These are phyloP conservation scores for Trametes elegans DNA, from an alignment of 768 basidiomycete species.

Conservation along the genomic window DNA sequence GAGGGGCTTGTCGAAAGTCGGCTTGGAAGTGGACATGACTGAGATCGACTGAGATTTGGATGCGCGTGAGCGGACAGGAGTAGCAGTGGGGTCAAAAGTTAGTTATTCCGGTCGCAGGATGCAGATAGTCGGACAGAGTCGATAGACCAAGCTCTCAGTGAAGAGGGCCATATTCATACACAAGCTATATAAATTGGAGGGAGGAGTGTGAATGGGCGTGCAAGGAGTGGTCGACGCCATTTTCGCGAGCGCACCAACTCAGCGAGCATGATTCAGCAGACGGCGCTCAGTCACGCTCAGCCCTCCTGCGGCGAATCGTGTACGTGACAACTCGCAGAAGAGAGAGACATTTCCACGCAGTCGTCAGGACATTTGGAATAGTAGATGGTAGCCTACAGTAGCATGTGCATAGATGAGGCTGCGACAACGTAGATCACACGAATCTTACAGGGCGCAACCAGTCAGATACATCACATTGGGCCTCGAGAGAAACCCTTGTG, in stretches of 20 bases:
- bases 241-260: constrained; percentile 14
- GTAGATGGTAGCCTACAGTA: not conserved
- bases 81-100: constrained; percentile 2
- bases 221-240: constrained; percentile 19
- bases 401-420: no score
- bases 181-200: constrained; percentile 4
- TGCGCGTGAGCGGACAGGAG: not conserved
- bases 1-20: constrained; percentile 43
- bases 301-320: constrained; percentile 2
- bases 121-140: not conserved
- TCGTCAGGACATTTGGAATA: constrained; percentile 16
- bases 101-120: not conserved
- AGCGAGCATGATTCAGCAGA: constrained; percentile 18
- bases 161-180: constrained; percentile 12
- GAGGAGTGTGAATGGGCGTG: constrained; percentile 13
- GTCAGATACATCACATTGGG: not conserved
- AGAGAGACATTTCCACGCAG: not conserved
- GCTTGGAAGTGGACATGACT: constrained; percentile 13
- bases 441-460: not conserved
- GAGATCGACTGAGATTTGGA: not conserved
- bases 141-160: no score
- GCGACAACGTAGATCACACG: constrained; percentile 10
- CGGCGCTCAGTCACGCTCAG: constrained; percentile 11
- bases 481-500: no score
- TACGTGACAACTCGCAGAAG: not conserved